These are phyloP conservation scores for Mercurialis annua DNA, from an alignment of 345 rosid species.

Conservation along the genomic window DNA sequence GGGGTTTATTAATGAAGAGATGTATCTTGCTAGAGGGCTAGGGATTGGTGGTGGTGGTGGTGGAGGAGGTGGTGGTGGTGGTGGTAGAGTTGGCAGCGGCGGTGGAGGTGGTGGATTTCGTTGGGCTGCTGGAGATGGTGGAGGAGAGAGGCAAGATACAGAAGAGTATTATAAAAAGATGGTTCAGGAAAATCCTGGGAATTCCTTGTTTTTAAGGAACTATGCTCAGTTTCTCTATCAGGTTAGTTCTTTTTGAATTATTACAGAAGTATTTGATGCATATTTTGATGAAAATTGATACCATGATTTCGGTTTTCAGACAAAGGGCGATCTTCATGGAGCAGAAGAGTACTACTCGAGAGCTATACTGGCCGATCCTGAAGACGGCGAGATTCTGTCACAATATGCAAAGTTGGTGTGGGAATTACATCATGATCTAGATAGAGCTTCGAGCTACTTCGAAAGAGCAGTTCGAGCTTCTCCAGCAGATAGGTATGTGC, in stretches of 20 bases:
- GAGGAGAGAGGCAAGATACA: constrained; percentile 28
- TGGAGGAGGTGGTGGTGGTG: constrained; percentile 17
- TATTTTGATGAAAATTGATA: background rate
- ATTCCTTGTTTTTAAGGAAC: constrained; percentile 50
- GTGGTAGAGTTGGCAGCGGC: constrained; percentile 17
- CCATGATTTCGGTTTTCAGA: constrained; percentile 26
- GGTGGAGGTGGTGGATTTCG: constrained; percentile 24
- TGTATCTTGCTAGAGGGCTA: constrained; percentile 43
- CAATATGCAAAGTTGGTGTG: constrained; percentile 48
- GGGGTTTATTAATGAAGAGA: constrained; percentile 24
- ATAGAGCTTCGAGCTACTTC: constrained; percentile 41
- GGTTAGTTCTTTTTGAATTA: constrained; percentile 24
- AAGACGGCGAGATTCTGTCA: constrained; percentile 48
- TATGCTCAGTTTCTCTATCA: constrained; percentile 57
- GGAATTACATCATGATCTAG: constrained; percentile 43
- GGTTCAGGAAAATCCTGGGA: constrained; percentile 54
- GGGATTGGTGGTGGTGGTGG: constrained; percentile 25
- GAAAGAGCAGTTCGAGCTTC: constrained; percentile 51
- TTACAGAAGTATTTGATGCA: too few relatives aligned
- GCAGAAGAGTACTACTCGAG: constrained; percentile 53
- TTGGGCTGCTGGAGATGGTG: constrained; percentile 34
- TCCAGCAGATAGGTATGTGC: constrained; percentile 42
- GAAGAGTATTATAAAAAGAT: constrained; percentile 54
- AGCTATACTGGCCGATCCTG: constrained; percentile 52
- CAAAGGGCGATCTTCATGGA: constrained; percentile 35